Conservation (phyloP, 202 grass and related monocot species). For the Setaria viridis region DNA sequence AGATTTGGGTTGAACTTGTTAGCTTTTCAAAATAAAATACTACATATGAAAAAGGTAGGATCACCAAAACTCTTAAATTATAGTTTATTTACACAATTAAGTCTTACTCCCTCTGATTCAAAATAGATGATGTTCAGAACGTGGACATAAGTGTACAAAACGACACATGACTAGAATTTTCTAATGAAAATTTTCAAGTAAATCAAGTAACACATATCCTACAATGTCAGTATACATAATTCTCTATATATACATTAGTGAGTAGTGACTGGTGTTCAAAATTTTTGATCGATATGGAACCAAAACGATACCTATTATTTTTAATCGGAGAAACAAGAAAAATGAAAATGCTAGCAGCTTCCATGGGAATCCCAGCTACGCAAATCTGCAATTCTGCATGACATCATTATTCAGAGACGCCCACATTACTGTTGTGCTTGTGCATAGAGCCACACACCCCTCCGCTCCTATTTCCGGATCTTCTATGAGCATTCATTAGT, state of each 20-base stretch:
- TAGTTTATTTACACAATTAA: too few species aligned
- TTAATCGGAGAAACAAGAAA: background rate
- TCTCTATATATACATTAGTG: background rate
- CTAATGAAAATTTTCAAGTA: too few species aligned
- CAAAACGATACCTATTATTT: too few species aligned
- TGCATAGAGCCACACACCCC: constrained; percentile 24
- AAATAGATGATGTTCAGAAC: background rate
- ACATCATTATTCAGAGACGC: background rate
- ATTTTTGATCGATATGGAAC: too few species aligned
- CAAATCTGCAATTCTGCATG: background rate
- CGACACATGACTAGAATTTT: too few species aligned
- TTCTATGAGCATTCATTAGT: background rate
- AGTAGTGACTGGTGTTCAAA: background rate
- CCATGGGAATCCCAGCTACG: background rate
- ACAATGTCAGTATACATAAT: background rate
- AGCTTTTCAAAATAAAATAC: too few species aligned
- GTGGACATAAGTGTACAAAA: too few species aligned
- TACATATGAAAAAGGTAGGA: too few species aligned
- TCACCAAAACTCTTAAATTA: too few species aligned
- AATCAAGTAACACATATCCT: background rate
- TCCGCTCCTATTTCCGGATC: background rate
- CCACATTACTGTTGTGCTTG: background rate
- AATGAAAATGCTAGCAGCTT: background rate
- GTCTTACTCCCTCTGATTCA: background rate
- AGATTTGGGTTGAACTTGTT: too few species aligned